Evolutionary conservation across 257 asterid species (phyloP), one percentile per base, ranked within the genome.

Genomic region (Lavandula angustifolia): DNA sequence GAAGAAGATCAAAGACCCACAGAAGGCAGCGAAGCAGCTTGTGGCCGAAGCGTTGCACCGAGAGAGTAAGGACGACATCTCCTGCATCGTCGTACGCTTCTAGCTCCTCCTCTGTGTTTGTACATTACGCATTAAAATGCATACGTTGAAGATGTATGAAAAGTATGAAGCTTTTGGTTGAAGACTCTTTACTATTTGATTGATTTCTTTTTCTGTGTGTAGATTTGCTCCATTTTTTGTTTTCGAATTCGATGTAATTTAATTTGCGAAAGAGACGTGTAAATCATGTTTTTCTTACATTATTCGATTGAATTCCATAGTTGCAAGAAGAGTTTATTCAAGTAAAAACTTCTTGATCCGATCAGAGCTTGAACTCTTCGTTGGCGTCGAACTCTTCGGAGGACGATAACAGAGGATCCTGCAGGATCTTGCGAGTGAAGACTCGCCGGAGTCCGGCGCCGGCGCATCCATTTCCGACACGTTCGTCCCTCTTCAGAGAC

Each of bases 41-140:
- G 95, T 79, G 2, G 18, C 40, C 0, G 98, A 87, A 78, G 94
- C 98, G n/a, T 33, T 91, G 77, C 49, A 78, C 70, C 78, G 91
- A 74, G 96, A 91, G 22, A 91, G 98, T 55, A 87, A 82, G 82
- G 98, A 91, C 6, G 98, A 91, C 54, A 87, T 91, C 50, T 87
- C 98, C 10, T 87, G 96, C 94, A 71, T 91, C 4, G 98, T 91
- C 27, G 82, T 91, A 60, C 89, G 88, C 5, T 91, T 87, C 81
- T 75, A 71, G 72, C 27, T 22, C 27, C 27, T 22, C 27, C 27
- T 22, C 27, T 22, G 27, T 22, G 27, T 22, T 22, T 22, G 27
- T 22, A 22, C 27, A 22, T 22, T 22, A 22, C 27, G 27, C 27
- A 22, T 22, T 22, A 22, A 1, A 22, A 22, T 22, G 27, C 27